These are phyloP conservation scores for Claviceps pazoutovae DNA, from an alignment of 2,329 filamentous ascomycete genomes.

Conservation along the genomic window DNA sequence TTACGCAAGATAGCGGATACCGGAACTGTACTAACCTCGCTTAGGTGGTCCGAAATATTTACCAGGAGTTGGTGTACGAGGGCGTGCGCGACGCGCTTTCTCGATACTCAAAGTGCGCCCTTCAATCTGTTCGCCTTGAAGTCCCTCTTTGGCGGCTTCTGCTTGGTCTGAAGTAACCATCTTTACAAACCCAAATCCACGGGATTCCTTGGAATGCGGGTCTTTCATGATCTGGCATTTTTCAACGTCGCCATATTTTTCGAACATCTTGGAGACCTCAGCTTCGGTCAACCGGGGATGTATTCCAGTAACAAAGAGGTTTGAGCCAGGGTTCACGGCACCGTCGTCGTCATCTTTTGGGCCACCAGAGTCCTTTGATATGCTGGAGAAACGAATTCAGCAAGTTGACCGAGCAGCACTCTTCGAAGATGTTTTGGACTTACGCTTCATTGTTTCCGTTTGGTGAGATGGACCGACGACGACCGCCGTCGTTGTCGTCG, in stretches of 20 bases:
- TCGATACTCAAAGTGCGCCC: slow-evolving; percentile 95
- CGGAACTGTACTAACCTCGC: slow-evolving; percentile 52
- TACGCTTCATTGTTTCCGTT: slow-evolving; percentile 29
- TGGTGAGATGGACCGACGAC: slow-evolving; percentile 50
- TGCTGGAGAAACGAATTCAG: slow-evolving; percentile 15
- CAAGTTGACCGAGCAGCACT: background rate
- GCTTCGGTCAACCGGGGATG: slow-evolving; percentile 81
- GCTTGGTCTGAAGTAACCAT: slow-evolving; percentile 93
- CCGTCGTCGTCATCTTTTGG: slow-evolving; percentile 55
- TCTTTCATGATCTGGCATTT: slow-evolving; percentile 99
- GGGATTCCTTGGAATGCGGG: slow-evolving; percentile 94
- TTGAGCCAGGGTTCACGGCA: slow-evolving; percentile 84
- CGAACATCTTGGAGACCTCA: slow-evolving; percentile 87
- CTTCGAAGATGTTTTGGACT: background rate
- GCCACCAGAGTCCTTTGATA: slow-evolving; percentile 39
- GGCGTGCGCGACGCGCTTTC: slow-evolving; percentile 90
- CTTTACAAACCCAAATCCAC: slow-evolving; percentile 98
- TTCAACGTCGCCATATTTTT: slow-evolving; percentile 97
- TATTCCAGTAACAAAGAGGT: slow-evolving; percentile 97
- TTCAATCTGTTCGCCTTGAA: slow-evolving; percentile 90
- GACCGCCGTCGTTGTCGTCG: slow-evolving; percentile 44
- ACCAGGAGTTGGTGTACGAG: slow-evolving; percentile 89
- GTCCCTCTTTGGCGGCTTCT: slow-evolving; percentile 88
- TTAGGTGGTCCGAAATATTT: slow-evolving; percentile 99
- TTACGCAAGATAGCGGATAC: background rate